Evolutionary conservation across 495 filamentous ascomycete species (phyloP).

Genomic region (Durotheca rogersii): DNA sequence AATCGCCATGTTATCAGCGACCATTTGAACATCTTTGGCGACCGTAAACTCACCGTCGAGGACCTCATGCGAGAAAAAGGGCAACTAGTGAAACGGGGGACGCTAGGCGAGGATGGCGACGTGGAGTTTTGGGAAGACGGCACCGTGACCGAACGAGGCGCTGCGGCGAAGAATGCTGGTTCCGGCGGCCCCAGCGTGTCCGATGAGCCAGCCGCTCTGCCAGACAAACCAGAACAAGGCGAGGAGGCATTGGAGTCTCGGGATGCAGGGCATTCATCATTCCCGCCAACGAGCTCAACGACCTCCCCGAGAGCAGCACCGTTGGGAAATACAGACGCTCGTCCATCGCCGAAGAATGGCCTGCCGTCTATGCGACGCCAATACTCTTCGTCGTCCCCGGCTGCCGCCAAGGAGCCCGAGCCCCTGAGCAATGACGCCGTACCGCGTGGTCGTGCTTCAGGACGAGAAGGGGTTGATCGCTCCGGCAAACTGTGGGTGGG

Average conservation of each 20-base stretch:
- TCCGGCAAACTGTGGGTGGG: no score
- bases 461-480: no score
- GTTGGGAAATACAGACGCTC: conserved; percentile 8
- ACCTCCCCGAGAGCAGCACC: conserved; percentile 4
- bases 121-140: conserved; percentile 72
- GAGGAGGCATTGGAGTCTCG: conserved; percentile 4
- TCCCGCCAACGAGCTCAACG: conserved; percentile 17
- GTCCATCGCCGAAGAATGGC: conserved; percentile 25
- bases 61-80: conserved; percentile 68
- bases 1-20: conserved; percentile 90
- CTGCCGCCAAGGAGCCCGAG: no score
- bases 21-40: conserved; percentile 77
- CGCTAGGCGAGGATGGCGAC: conserved; percentile 56
- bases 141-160: conserved; percentile 27
- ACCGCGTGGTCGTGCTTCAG: no score
- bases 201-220: not conserved
- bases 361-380: conserved; percentile 29
- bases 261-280: conserved; percentile 17
- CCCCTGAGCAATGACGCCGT: no score
- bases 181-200: no score
- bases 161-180: not conserved
- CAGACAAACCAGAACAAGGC: no score
- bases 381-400: conserved; percentile 4
- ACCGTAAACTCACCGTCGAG: conserved; percentile 66
- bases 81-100: conserved; percentile 62